phyloP scores from a whole-genome alignment of 139 green algal species.

The Parachlorella kessleri region DNA sequence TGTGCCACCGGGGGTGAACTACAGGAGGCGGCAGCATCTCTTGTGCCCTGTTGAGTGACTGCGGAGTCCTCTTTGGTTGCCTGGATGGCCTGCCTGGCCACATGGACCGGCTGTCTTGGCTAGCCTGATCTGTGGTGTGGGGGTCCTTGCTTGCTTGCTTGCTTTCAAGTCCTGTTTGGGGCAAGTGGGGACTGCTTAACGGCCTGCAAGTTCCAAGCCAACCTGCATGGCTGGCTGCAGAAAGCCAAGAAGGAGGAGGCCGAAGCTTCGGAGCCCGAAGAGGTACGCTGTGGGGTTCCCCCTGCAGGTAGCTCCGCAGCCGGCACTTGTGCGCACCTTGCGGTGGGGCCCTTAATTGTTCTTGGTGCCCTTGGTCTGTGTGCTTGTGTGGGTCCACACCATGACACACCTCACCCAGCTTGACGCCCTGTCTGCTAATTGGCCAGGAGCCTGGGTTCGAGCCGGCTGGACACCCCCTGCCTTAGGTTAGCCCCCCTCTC shows the following conservation, averaged over 20 bases:
- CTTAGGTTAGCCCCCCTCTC: too few species aligned
- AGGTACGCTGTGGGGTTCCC: neutral
- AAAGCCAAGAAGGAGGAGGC: conserved; percentile 26
- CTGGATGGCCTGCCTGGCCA: neutral
- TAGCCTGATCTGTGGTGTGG: neutral
- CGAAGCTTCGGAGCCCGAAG: neutral
- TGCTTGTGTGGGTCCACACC: neutral
- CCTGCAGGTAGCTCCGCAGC: neutral
- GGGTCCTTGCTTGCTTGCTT: neutral
- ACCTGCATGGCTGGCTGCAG: neutral
- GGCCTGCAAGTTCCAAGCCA: neutral
- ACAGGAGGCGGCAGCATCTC: neutral
- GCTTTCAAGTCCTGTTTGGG: too few species aligned
- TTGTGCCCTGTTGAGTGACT: neutral
- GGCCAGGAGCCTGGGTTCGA: neutral
- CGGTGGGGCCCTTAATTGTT: neutral
- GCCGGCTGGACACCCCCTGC: too few species aligned
- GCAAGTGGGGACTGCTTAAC: neutral
- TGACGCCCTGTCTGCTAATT: neutral
- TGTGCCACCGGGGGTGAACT: neutral
- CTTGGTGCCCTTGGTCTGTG: neutral
- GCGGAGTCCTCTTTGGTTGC: neutral
- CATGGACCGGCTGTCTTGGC: neutral
- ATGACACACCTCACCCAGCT: neutral
- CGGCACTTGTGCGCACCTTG: neutral